Percentiles rank a stretch among this genome's conserved stretches.
Evolutionary conservation across 75 land plant genomes (phyloP).

Genomic region (Sequoia sempervirens): DNA sequence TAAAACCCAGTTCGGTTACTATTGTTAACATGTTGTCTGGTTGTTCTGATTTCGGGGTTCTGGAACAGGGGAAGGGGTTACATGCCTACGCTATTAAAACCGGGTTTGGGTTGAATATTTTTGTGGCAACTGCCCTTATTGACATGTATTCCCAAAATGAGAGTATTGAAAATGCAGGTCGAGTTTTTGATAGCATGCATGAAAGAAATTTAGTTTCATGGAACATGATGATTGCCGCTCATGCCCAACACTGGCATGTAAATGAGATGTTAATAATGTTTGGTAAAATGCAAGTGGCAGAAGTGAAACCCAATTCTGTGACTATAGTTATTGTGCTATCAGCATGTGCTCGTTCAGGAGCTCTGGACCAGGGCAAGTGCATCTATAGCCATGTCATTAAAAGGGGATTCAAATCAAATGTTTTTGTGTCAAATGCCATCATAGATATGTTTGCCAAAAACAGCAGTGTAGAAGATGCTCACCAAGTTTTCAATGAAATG

Average conservation of each 20-base stretch:
- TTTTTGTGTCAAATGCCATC: conserved; percentile 8
- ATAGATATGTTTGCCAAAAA: conserved; percentile 21
- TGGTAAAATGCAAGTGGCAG: background rate
- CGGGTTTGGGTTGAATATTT: conserved; percentile 14
- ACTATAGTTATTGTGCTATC: conserved; percentile 5
- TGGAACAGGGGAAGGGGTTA: background rate
- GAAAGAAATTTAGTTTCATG: background rate
- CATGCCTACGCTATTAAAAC: background rate
- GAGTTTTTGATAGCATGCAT: conserved; percentile 10
- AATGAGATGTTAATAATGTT: background rate
- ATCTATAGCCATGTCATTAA: conserved; percentile 12
- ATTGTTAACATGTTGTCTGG: conserved; percentile 26
- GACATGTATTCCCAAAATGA: conserved; percentile 18
- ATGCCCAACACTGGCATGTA: background rate
- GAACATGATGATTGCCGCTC: background rate
- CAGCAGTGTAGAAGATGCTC: conserved; percentile 16
- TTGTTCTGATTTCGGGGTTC: background rate
- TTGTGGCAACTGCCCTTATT: conserved; percentile 17
- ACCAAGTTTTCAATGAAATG: conserved; percentile 6
- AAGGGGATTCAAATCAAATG: conserved; percentile 14
- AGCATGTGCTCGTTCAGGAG: conserved; percentile 13
- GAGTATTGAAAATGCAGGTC: conserved; percentile 11
- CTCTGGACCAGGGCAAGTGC: conserved; percentile 16
- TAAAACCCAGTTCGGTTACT: conserved; percentile 27
- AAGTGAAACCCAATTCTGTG: conserved; percentile 2